Base-by-base conservation (phyloP, 148 eudicot species). In the Persicaria tinctoria region DNA sequence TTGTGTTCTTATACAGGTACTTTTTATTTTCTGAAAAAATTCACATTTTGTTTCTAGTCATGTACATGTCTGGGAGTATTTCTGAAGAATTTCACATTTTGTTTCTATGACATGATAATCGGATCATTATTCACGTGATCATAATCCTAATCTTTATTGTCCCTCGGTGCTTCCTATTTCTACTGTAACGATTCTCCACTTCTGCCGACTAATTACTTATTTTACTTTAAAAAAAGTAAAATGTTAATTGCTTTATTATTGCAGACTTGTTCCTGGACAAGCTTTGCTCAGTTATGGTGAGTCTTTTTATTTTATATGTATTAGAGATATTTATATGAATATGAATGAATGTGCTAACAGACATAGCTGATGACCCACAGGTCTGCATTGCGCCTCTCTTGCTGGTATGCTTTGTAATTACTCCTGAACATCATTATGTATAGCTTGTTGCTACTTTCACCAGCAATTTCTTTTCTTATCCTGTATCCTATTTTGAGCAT, bases 281-380 rank as follows among this genome's bases (percentile, higher is more conserved):
- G 90, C 97, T 56, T 96, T 83, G 85, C 91, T 90, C 78, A 91
- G 98, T 84, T 95, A 92, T 77, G 98, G 98, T 90, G 77, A 81
- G 89, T 82, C 23, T 27, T 70, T 18, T 23, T 47, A 46, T 50
- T 60, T 51, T 79, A 66, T 66, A 18, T 13, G 63, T 53, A 75
- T 73, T n/a, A 54, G 44, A 72, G 48, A 11, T 48, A 48, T 69
- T 75, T 46, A 53, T 73, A 8, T 70, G 48, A 23, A 50, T 2
- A 13, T 20, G 18, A 10, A 5, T 59, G 62, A 41, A 60, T 44
- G 18, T 53, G 16, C 60, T 80, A 53, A 74, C 68, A 45, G 11
- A 51, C 56, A 77, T 71, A 73, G 11, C 13, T 74, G 41, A 72
- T 79, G 76, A 71, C 63, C 78, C 78, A 82, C 96, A 94, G 98